These are phyloP conservation scores for Tylopilus sp. DNA, from an alignment of 768 basidiomycete genomes.

Conservation along the genomic window DNA sequence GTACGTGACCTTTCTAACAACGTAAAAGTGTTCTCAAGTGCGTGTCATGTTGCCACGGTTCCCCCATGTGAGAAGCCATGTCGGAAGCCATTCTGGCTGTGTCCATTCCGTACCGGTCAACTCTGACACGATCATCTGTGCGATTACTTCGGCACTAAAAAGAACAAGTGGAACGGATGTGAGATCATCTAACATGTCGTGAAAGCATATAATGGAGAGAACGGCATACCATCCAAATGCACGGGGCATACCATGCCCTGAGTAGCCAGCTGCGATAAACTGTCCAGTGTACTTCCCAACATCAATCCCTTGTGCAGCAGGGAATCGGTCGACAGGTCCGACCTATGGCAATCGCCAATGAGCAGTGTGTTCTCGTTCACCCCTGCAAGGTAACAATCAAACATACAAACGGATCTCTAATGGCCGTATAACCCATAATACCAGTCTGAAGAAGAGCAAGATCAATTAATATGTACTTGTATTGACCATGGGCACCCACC, in stretches of 20 bases:
- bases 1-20: no score
- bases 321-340: conserved; percentile 48
- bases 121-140: conserved; percentile 58
- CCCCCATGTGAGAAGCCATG: conserved; percentile 43
- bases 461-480: not conserved
- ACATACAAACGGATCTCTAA: conserved; percentile 64
- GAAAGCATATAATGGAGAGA: not conserved
- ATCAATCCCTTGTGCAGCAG: conserved; percentile 11
- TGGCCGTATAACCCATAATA: conserved; percentile 72
- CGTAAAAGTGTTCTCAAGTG: no score
- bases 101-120: conserved; percentile 45
- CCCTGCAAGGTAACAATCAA: not conserved
- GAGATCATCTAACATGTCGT: not conserved
- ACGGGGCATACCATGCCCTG: no score
- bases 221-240: conserved; percentile 48
- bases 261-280: no score
- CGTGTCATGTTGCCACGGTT: no score
- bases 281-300: no score
- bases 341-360: conserved; percentile 40
- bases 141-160: no score
- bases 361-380: not conserved
- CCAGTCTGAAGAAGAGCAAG: conserved; percentile 53
- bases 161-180: not conserved
- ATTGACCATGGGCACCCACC: conserved; percentile 42
- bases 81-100: conserved; percentile 61